Evolutionary conservation across 306 rosid species (phyloP).

Genomic region (Cucumis hystrix): DNA sequence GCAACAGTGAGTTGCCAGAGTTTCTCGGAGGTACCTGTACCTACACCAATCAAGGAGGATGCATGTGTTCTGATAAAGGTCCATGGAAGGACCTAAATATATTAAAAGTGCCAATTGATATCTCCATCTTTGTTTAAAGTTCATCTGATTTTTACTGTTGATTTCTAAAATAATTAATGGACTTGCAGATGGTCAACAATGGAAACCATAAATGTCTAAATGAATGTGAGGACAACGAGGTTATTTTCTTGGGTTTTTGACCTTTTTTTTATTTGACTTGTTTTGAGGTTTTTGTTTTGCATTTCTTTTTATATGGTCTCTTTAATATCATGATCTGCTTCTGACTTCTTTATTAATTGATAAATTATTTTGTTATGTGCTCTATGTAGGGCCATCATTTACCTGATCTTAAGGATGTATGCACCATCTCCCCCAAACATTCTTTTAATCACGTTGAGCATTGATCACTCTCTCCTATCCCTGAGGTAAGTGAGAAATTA

Average conservation of each 20-base stretch:
- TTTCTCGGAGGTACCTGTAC: constrained; percentile 83
- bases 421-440: constrained; percentile 5
- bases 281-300: neutral
- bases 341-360: neutral
- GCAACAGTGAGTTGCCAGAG: constrained; percentile 73
- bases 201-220: constrained; percentile 61
- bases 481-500: no score
- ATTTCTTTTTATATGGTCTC: neutral
- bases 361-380: constrained; percentile 1
- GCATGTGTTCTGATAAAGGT: constrained; percentile 84
- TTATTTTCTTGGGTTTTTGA: constrained; percentile 13
- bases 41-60: constrained; percentile 72
- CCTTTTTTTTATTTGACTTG: neutral
- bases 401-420: constrained; percentile 10
- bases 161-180: constrained; percentile 1
- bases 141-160: neutral
- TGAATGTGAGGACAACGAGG: constrained; percentile 33
- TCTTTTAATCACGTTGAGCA: neutral
- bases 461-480: constrained; percentile 15
- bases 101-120: constrained; percentile 24
- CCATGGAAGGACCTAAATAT: constrained; percentile 75
- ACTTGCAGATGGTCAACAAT: constrained; percentile 62
- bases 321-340: neutral
- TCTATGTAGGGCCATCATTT: constrained; percentile 16
- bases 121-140: neutral